These are phyloP conservation scores for Petrea volubilis DNA, from an alignment of 257 asterid species.

Conservation along the genomic window DNA sequence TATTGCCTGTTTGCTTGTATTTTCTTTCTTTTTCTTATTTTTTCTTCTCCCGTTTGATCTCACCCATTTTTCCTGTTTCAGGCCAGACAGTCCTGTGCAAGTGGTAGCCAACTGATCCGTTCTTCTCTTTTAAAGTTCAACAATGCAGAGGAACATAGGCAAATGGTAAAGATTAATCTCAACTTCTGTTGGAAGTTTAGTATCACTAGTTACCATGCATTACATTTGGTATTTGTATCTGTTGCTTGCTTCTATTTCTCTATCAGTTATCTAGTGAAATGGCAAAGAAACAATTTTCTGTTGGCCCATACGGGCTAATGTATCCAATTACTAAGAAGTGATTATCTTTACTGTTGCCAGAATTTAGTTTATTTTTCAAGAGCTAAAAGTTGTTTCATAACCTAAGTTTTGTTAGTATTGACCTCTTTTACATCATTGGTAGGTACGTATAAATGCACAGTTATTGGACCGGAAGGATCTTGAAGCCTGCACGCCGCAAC, in stretches of 20 bases:
- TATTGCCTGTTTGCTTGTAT: not conserved
- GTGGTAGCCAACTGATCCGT: constrained; percentile 41
- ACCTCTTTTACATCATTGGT: constrained; percentile 10
- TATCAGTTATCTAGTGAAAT: not conserved
- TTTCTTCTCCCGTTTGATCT: not conserved
- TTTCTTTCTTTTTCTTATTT: not conserved
- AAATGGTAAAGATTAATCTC: constrained; percentile 56
- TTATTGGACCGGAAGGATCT: constrained; percentile 46
- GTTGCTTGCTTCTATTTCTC: not conserved
- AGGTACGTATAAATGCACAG: constrained; percentile 66
- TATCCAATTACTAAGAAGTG: not conserved
- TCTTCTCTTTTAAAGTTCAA: constrained; percentile 51
- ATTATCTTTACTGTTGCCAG: not conserved
- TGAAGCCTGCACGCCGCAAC: constrained; percentile 48
- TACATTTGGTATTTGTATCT: constrained; percentile 3
- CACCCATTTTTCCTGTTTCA: constrained; percentile 36
- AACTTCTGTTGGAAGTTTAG: not conserved
- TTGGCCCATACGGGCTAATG: not conserved
- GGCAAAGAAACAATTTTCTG: constrained; percentile 6
- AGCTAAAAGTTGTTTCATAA: not conserved
- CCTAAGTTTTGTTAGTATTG: not conserved
- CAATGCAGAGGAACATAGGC: constrained; percentile 44
- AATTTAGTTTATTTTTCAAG: not conserved
- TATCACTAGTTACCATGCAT: not conserved
- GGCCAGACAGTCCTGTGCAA: constrained; percentile 49